A percentile compares a stretch with the other conserved stretches of the same genome.
Conservation (phyloP, 1,284 basidiomycete genomes). For the Heliocybe sulcata region DNA sequence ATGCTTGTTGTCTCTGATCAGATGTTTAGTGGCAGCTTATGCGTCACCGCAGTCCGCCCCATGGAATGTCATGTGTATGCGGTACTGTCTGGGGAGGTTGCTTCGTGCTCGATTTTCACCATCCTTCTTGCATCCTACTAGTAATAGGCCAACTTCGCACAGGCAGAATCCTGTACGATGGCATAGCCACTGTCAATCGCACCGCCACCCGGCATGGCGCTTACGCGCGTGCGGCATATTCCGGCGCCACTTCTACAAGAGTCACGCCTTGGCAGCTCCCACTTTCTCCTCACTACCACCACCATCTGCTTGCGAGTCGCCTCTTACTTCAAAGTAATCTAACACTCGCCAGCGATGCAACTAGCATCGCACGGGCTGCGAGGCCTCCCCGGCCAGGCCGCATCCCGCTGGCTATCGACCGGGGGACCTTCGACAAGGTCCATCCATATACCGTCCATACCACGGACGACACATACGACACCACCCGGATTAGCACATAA, state of each 20-base stretch:
- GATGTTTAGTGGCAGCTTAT: too few species aligned
- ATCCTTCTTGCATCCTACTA: too few species aligned
- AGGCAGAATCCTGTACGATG: background rate
- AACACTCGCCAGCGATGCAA: slow-evolving; percentile 29
- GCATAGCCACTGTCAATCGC: background rate
- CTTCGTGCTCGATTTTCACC: too few species aligned
- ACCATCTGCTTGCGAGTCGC: slow-evolving; percentile 28
- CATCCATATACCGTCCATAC: slow-evolving; percentile 32
- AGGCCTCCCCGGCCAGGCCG: slow-evolving; percentile 27
- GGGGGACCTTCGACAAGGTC: slow-evolving; percentile 21
- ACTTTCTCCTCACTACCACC: slow-evolving; percentile 20
- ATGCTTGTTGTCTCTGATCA: too few species aligned
- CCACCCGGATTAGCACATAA: slow-evolving; percentile 25
- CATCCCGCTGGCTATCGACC: slow-evolving; percentile 17
- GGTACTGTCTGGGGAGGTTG: too few species aligned
- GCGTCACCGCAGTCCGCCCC: too few species aligned
- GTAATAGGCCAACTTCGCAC: too few species aligned
- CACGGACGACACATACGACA: slow-evolving; percentile 19
- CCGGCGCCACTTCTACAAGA: background rate
- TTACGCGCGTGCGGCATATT: background rate
- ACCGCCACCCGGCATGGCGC: background rate
- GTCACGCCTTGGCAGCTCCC: background rate
- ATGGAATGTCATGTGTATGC: too few species aligned
- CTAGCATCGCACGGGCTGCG: slow-evolving; percentile 46
- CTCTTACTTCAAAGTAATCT: background rate